Evolutionary conservation across 306 rosid genomes (phyloP).

Genomic region (Prunus mongolica): DNA sequence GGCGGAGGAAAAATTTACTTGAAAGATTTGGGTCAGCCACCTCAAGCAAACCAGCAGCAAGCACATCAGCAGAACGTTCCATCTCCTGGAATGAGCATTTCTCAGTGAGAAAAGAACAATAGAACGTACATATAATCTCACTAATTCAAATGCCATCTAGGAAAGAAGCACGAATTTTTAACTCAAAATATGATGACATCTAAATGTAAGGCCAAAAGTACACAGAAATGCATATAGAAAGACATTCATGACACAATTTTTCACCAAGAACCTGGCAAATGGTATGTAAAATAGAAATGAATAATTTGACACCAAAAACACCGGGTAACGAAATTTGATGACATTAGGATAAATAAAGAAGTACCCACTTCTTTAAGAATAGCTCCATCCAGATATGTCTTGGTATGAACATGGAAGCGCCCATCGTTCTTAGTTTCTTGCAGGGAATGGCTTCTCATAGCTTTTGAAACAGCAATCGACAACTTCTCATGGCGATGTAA

Average conservation of each 20-base stretch:
- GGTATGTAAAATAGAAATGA: slow-evolving; percentile 5
- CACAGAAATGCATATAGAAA: slow-evolving; percentile 3
- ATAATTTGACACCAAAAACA: neutral
- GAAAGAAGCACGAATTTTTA: neutral
- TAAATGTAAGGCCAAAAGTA: neutral
- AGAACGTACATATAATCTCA: neutral
- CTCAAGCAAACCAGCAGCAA: slow-evolving; percentile 99
- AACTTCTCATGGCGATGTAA: slow-evolving; percentile 94
- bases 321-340: neutral
- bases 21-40: slow-evolving; percentile 95
- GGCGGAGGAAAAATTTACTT: slow-evolving; percentile 78
- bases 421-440: slow-evolving; percentile 97
- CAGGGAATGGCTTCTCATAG: slow-evolving; percentile 95
- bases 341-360: slow-evolving; percentile 16
- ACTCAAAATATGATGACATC: neutral
- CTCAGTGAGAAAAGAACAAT: slow-evolving; percentile 7
- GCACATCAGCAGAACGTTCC: slow-evolving; percentile 95
- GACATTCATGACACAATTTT: neutral
- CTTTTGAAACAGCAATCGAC: slow-evolving; percentile 92
- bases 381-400: slow-evolving; percentile 89
- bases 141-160: neutral
- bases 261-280: slow-evolving; percentile 10
- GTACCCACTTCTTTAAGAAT: slow-evolving; percentile 78
- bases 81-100: slow-evolving; percentile 63
- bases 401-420: slow-evolving; percentile 93